Evolutionary conservation across 225 moss, liverwort and hornwort species (phyloP), one percentile per base, ranked within the genome.

Genomic region (Asterella californica): DNA sequence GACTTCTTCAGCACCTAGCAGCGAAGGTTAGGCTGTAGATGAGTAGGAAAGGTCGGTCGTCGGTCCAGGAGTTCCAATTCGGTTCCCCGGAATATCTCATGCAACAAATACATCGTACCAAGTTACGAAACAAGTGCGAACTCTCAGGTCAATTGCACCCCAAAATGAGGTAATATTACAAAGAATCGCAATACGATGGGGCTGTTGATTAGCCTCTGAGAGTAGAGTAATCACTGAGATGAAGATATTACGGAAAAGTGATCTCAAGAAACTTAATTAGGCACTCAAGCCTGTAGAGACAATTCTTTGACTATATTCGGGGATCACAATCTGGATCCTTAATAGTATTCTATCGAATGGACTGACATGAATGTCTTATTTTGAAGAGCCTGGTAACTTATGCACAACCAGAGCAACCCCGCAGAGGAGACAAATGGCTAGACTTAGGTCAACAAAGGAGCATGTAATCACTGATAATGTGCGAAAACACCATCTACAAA

Each of bases 321-420:
- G 64, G 64, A 27, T 64, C 77, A 77, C 38, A 64, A 77, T 77
- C 74, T 50, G 53, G 52, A 63, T 77, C 77, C 62, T 77, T 57
- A 42, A 34, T 9, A 60, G 64, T 63, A 47, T 64, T 29, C 46
- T 77, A 64, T 77, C 47, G n/a, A 27, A 64, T 62, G 64, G 30
- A 42, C 77, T 47, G 46, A 77, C 27, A 47, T 81, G 21, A 45
- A 64, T 76, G 81, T 78, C 47, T 85, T 85, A 75, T 81, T 69
- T 36, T 48, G 68, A 70, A 59, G 79, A 79, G 70, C 84, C 78
- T 15, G 54, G 60, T 76, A 61, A 65, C 80, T 84, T 72, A 85
- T 80, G 79, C 82, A 82, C 82, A 85, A 80, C 72, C 76, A 79
- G 65, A 72, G 72, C 76, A 62, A 79, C 60, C 70, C 53, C 70